Evolutionary conservation across 805 yeast genomes (phyloP), one percentile per base, ranked within the genome.

Genomic region (Pichia ethanolica): DNA sequence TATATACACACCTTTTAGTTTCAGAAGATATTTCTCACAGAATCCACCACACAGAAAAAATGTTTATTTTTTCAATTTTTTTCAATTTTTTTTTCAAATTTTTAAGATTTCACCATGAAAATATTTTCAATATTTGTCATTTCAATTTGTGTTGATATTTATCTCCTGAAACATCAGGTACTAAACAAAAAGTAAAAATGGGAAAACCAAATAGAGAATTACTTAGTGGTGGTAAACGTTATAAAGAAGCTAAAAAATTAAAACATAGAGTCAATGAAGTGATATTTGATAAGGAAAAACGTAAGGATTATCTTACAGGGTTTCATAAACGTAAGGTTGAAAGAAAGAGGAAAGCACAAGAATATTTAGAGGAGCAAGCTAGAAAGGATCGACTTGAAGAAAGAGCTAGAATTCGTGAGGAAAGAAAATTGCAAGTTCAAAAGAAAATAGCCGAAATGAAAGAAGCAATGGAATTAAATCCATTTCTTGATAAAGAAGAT

Each of bases 281-380:
- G 32, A 80, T 78, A 2, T 93, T 89, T 64, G 93, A 93, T 66
- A 79, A 81, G 54, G 86, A 77, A 20, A 77, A 85, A n/a, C 71
- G 97, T 63, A 69, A 74, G 33, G 96, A 91, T 53, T 91, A 82
- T 65, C 70, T 91, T 56, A 91, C 97, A 3, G 99, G 99, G 39
- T 91, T 91, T 66, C 98, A 93, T 67, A 91, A 91, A 69, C 78
- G 99, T 61, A 91, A 91, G 64, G 64, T 91, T 14, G 86, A 86
- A 61, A 77, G 98, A 65, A 86, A 86, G 68, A 90, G 89, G 69
- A 82, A 83, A 55, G 98, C 97, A 0, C 81, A 79, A 56, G 87
- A 78, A 52, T 81, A 73, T 59, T 78, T 78, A 45, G 82, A 83
- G 57, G 96, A 90, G 62, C 86, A 83, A 62, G 93, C 84, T 5